A percentile compares a stretch with the other conserved stretches of the same genome.
Conservation (phyloP, 495 filamentous ascomycete species). For the Aspergillus funiculosus region DNA sequence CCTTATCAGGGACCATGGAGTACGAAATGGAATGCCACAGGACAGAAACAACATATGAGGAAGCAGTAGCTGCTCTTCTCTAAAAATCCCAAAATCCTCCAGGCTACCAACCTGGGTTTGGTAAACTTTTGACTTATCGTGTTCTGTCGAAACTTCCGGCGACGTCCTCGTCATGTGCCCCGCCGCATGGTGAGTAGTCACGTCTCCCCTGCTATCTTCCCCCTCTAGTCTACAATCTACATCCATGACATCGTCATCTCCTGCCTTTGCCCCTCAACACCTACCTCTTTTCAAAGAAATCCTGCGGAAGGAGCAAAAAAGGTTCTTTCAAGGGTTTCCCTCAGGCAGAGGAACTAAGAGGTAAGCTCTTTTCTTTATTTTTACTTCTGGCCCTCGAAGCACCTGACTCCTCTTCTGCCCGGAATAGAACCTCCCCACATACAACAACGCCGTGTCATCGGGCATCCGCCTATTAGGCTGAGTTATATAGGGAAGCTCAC, state of each 20-base stretch:
- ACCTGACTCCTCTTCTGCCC: conserved; percentile 20
- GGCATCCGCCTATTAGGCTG: conserved; percentile 26
- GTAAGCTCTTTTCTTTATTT: conserved; percentile 4
- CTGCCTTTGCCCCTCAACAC: not conserved
- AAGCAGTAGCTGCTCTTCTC: no score
- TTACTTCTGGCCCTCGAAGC: conserved; percentile 9
- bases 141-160: not conserved
- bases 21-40: no score
- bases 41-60: no score
- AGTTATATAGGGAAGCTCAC: conserved; percentile 9
- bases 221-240: not conserved
- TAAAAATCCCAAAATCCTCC: no score
- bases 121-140: not conserved
- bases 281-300: not conserved
- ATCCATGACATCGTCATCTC: conserved; percentile 1
- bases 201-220: conserved; percentile 3
- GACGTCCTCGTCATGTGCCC: conserved; percentile 24
- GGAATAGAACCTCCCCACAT: conserved; percentile 15
- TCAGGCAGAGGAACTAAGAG: not conserved
- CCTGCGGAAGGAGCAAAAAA: not conserved
- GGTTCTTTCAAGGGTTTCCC: not conserved
- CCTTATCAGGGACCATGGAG: no score
- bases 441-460: conserved; percentile 19
- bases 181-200: conserved; percentile 7
- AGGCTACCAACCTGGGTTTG: no score